A percentile compares a stretch with the other conserved stretches of the same genome.
Evolutionary conservation across 108 stramenopile genomes (phyloP).

Genomic region (Schizochytrium sp.): DNA sequence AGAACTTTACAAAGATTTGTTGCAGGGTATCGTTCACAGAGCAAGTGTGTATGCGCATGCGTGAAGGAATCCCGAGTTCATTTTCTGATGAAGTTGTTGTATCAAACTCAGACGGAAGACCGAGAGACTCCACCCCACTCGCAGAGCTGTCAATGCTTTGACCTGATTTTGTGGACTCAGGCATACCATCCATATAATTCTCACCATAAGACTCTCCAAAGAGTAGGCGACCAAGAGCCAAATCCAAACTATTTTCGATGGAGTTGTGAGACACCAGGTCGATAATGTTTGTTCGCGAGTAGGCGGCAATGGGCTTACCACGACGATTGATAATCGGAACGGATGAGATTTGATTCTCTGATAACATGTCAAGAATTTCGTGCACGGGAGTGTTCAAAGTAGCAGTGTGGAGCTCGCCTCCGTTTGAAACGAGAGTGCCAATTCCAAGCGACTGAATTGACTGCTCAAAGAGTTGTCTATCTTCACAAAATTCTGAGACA

Average conservation of each 20-base stretch:
- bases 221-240: conserved; percentile 61
- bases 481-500: conserved; percentile 92
- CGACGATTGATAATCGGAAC: conserved; percentile 71
- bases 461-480: conserved; percentile 93
- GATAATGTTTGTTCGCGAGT: conserved; percentile 57
- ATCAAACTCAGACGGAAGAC: conserved; percentile 83
- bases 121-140: conserved; percentile 88
- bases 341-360: conserved; percentile 79
- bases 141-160: conserved; percentile 91
- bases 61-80: conserved; percentile 84
- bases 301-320: conserved; percentile 3
- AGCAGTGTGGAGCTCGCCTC: conserved; percentile 80
- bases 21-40: conserved; percentile 83
- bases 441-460: conserved; percentile 88
- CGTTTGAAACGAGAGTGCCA: conserved; percentile 83
- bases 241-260: conserved; percentile 42
- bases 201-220: conserved; percentile 81
- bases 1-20: conserved; percentile 90
- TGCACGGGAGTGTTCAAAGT: conserved; percentile 82
- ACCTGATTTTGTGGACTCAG: conserved; percentile 86
- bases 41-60: conserved; percentile 89
- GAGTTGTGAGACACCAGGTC: conserved; percentile 55
- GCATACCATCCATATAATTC: conserved; percentile 75
- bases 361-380: conserved; percentile 83
- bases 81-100: conserved; percentile 81